phyloP scores from a whole-genome alignment of 768 basidiomycete genomes.

The Sporobolomyces pararoseus region DNA sequence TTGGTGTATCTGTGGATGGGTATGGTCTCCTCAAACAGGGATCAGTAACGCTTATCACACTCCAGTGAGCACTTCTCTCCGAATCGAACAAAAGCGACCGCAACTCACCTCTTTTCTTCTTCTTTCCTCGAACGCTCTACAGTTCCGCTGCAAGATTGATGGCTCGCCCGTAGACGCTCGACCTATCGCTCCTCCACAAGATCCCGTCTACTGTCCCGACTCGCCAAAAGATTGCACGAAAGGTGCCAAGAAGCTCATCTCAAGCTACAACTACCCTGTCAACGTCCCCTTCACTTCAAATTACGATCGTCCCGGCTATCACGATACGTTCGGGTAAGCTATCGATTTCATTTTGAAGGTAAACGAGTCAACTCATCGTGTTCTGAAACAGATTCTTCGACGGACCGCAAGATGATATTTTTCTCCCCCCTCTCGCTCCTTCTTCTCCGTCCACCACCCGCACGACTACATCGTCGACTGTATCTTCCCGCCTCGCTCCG shows the following conservation, averaged over 20 bases:
- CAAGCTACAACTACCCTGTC: conserved; percentile 8
- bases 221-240: conserved; percentile 3
- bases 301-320: conserved; percentile 10
- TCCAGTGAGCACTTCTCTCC: not conserved
- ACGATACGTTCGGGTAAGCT: conserved; percentile 7
- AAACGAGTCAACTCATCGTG: not conserved
- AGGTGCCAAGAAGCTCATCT: conserved; percentile 16
- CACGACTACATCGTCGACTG: too few relatives aligned
- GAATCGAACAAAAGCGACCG: too few relatives aligned
- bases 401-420: conserved; percentile 29
- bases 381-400: conserved; percentile 9
- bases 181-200: conserved; percentile 5
- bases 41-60: conserved; percentile 21
- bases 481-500: not conserved
- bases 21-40: conserved; percentile 27
- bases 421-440: not conserved
- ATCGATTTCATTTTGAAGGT: not conserved
- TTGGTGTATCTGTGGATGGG: conserved; percentile 46
- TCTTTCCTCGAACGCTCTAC: not conserved
- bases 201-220: conserved; percentile 8
- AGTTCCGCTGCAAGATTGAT: conserved; percentile 24
- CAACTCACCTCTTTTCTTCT: not conserved
- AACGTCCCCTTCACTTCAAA: conserved; percentile 3
- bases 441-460: not conserved
- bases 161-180: not conserved